Percentiles rank a stretch among this genome's conserved stretches.
These are phyloP conservation scores for Lasiodiplodia sp. DNA, from an alignment of 2,329 filamentous ascomycete species.

Conservation along the genomic window DNA sequence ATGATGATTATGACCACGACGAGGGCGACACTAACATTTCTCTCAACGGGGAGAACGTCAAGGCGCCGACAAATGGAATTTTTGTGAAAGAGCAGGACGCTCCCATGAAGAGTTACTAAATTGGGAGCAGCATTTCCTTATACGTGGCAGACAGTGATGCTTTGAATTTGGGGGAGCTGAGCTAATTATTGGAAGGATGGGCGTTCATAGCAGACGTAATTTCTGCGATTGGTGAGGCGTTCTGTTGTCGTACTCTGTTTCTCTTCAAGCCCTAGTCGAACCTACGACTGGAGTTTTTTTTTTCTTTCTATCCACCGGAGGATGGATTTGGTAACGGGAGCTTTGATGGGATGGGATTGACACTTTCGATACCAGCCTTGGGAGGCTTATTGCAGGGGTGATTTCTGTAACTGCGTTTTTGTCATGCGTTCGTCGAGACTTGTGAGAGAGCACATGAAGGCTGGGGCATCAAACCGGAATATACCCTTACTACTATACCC, in stretches of 20 bases:
- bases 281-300: background rate
- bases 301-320: background rate
- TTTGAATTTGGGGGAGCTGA: background rate
- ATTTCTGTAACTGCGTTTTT: conserved; percentile 2
- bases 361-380: conserved; percentile 18
- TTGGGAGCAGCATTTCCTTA: conserved; percentile 9
- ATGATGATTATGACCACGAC: conserved; percentile 22
- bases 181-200: conserved; percentile 22
- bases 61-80: conserved; percentile 3
- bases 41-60: conserved; percentile 7
- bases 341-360: conserved; percentile 25
- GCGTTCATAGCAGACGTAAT: conserved; percentile 20
- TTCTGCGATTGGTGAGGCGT: conserved; percentile 17
- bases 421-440: conserved; percentile 10
- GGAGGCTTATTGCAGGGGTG: background rate
- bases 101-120: conserved; percentile 14
- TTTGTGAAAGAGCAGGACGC: conserved; percentile 1
- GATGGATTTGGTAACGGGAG: background rate
- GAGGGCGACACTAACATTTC: conserved; percentile 4
- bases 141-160: background rate
- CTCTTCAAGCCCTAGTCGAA: background rate
- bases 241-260: conserved; percentile 1
- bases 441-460: conserved; percentile 19
- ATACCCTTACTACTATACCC: conserved; percentile 25
- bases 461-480: conserved; percentile 21